phyloP scores from a whole-genome alignment of 768 basidiomycete species.

The Cystofilobasidium ferigula region DNA sequence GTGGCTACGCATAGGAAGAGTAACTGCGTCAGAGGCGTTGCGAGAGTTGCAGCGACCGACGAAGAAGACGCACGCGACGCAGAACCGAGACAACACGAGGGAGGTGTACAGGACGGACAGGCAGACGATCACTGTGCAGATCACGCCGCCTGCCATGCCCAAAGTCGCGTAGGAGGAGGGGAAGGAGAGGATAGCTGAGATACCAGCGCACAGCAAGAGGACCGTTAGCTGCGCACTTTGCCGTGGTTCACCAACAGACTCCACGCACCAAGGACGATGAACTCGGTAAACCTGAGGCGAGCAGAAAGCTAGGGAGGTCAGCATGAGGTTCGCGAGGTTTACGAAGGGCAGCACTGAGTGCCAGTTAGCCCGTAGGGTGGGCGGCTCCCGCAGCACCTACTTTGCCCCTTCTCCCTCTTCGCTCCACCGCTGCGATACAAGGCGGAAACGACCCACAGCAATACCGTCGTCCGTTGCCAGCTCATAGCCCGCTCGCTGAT shows the following conservation, averaged over 20 bases:
- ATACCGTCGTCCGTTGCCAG: constrained; percentile 19
- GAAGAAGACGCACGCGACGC: background rate
- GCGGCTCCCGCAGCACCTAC: no score
- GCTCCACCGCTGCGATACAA: no score
- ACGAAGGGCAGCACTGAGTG: no score
- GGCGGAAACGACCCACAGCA: constrained; percentile 8
- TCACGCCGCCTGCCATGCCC: constrained; percentile 29
- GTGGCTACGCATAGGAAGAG: background rate
- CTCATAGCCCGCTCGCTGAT: constrained; percentile 18
- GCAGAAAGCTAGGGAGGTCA: background rate
- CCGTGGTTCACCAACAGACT: no score
- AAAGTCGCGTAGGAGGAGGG: constrained; percentile 27
- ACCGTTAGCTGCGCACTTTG: no score
- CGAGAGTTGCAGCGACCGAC: background rate
- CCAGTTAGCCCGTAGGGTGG: no score
- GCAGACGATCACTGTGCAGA: constrained; percentile 27
- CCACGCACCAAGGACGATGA: constrained; percentile 30
- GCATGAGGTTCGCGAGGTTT: background rate
- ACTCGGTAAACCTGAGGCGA: constrained; percentile 24
- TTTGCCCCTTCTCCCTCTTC: no score
- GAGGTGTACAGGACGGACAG: constrained; percentile 28
- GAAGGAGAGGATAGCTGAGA: constrained; percentile 30
- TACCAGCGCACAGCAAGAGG: no score
- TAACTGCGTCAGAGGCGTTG: background rate
- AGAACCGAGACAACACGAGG: constrained; percentile 29